A percentile compares a stretch with the other conserved stretches of the same genome.
Conservation (phyloP, 192 early-diverging fungal genomes). For the Jimgerdemannia lactiflua region DNA sequence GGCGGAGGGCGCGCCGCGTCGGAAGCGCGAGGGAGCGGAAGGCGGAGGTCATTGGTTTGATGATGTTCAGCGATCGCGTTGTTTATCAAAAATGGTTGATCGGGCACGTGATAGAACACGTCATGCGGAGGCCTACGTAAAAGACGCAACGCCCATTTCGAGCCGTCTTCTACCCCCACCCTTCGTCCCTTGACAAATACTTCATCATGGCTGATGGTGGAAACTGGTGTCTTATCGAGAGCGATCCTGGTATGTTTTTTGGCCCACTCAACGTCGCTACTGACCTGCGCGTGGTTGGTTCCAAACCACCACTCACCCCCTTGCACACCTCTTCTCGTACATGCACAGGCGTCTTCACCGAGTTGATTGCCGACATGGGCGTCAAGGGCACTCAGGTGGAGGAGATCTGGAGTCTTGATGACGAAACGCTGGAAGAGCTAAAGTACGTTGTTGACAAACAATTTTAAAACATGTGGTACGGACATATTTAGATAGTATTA, state of each 20-base stretch:
- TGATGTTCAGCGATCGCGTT: background rate
- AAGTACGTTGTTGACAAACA: conserved; percentile 38
- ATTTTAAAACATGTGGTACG: background rate
- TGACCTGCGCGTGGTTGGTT: background rate
- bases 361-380: conserved; percentile 74
- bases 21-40: conserved; percentile 1
- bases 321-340: background rate
- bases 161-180: too few species aligned
- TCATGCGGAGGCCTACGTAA: background rate
- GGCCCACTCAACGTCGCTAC: background rate
- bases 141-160: too few species aligned
- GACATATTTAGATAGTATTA: background rate
- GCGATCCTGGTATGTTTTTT: conserved; percentile 63
- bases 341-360: conserved; percentile 70
- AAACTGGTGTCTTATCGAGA: conserved; percentile 87
- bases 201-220: conserved; percentile 43
- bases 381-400: conserved; percentile 72
- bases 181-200: background rate
- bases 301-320: background rate
- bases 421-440: conserved; percentile 52
- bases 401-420: conserved; percentile 76
- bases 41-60: background rate
- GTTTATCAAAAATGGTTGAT: background rate
- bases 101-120: background rate
- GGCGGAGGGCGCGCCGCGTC: conserved; percentile 13